A percentile compares a stretch with the other conserved stretches of the same genome.
Conservation (phyloP, 2,329 filamentous ascomycete genomes). For the Madurella mycetomatis region DNA sequence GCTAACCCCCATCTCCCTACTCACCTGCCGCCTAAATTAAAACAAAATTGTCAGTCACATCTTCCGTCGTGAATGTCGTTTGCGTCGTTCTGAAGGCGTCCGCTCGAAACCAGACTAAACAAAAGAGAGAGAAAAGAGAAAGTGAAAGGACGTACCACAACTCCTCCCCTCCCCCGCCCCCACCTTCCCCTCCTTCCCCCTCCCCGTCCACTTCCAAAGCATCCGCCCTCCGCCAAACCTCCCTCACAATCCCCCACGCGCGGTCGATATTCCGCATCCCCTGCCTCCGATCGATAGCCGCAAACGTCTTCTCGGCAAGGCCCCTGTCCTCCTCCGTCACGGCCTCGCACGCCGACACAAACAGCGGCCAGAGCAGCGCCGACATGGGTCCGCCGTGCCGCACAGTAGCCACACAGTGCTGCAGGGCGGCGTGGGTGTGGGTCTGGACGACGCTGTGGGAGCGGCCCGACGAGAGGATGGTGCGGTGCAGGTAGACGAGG, state of each 20-base stretch:
- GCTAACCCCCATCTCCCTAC: conserved; percentile 53
- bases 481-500: conserved; percentile 55
- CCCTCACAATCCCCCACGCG: conserved; percentile 56
- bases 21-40: conserved; percentile 43
- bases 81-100: too few relatives aligned
- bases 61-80: too few relatives aligned
- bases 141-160: conserved; percentile 34
- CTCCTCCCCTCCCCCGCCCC: conserved; percentile 30
- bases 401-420: conserved; percentile 53
- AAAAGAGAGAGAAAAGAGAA: too few relatives aligned
- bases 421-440: conserved; percentile 47
- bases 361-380: conserved; percentile 61
- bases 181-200: conserved; percentile 21
- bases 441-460: conserved; percentile 48
- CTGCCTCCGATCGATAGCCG: conserved; percentile 51
- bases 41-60: too few relatives aligned
- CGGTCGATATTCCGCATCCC: conserved; percentile 63
- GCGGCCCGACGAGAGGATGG: conserved; percentile 46
- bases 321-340: conserved; percentile 44
- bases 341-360: conserved; percentile 60
- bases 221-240: conserved; percentile 57
- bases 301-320: conserved; percentile 49
- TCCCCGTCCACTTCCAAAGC: conserved; percentile 30
- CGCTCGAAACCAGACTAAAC: too few relatives aligned
- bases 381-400: conserved; percentile 56